These are phyloP conservation scores for Plenodomus biglobosus DNA, from an alignment of 2,329 filamentous ascomycete species.

Conservation along the genomic window DNA sequence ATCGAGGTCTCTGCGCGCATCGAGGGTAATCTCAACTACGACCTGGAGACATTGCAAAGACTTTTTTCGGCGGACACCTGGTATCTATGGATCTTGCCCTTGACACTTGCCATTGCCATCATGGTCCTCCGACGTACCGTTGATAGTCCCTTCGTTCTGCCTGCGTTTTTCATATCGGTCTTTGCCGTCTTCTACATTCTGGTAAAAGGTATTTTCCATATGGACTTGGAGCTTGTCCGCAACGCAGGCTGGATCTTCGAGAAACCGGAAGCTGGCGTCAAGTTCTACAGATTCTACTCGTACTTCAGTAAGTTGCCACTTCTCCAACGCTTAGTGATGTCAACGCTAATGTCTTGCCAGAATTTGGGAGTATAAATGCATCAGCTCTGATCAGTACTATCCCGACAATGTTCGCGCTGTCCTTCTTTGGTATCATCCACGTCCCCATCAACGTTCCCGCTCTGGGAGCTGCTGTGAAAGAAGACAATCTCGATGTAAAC, in stretches of 20 bases:
- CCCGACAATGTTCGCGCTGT: conserved; percentile 93
- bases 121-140: conserved; percentile 75
- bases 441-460: conserved; percentile 98
- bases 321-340: background rate
- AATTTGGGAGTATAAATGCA: conserved; percentile 81
- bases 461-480: conserved; percentile 82
- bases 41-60: conserved; percentile 72
- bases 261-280: conserved; percentile 78
- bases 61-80: conserved; percentile 74
- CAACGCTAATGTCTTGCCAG: conserved; percentile 48
- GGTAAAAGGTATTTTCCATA: conserved; percentile 66
- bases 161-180: conserved; percentile 80
- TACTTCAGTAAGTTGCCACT: conserved; percentile 72
- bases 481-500: conserved; percentile 90
- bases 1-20: conserved; percentile 91
- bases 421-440: conserved; percentile 95
- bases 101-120: conserved; percentile 73
- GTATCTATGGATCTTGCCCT: conserved; percentile 78
- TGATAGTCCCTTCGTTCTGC: conserved; percentile 81
- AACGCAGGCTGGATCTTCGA: conserved; percentile 87
- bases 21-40: conserved; percentile 81
- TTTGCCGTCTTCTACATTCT: conserved; percentile 77
- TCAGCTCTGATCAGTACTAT: conserved; percentile 78
- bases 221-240: conserved; percentile 69
- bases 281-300: conserved; percentile 98